Evolutionary conservation across 2,329 filamentous ascomycete genomes (phyloP).

Genomic region (Hypoxylon sp.): DNA sequence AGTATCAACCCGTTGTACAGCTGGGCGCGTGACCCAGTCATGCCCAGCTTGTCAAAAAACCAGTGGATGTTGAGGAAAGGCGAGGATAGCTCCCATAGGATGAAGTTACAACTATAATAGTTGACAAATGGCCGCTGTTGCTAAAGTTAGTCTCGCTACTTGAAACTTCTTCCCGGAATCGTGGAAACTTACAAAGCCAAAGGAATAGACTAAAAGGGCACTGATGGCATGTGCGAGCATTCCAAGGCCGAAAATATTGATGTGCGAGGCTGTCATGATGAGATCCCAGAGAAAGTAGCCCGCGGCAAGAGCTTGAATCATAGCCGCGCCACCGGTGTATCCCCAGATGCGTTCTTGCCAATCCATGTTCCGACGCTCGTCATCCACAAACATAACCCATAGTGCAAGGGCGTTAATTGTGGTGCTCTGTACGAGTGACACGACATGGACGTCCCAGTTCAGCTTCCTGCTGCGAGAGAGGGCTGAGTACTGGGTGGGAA

Average conservation of each 20-base stretch:
- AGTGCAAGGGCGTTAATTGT: conserved; percentile 81
- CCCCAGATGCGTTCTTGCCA: conserved; percentile 81
- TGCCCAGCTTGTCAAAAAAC: conserved; percentile 89
- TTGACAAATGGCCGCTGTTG: conserved; percentile 87
- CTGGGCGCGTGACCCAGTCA: conserved; percentile 82
- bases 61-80: conserved; percentile 92
- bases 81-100: conserved; percentile 88
- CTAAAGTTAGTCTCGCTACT: conserved; percentile 16
- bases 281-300: conserved; percentile 92
- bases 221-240: conserved; percentile 83
- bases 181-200: conserved; percentile 79
- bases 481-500: conserved; percentile 73
- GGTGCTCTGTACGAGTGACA: conserved; percentile 83
- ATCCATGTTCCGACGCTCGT: conserved; percentile 76
- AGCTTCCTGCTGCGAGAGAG: conserved; percentile 76
- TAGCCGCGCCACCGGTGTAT: conserved; percentile 78
- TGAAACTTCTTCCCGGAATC: background rate
- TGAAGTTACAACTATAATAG: conserved; percentile 85
- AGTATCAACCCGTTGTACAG: conserved; percentile 83
- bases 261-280: conserved; percentile 75
- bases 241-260: conserved; percentile 81
- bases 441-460: conserved; percentile 90
- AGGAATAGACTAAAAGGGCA: conserved; percentile 80
- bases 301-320: conserved; percentile 82
- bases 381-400: conserved; percentile 78